These are phyloP conservation scores for Termitomyces sp. DNA, from an alignment of 768 basidiomycete genomes.

Conservation along the genomic window DNA sequence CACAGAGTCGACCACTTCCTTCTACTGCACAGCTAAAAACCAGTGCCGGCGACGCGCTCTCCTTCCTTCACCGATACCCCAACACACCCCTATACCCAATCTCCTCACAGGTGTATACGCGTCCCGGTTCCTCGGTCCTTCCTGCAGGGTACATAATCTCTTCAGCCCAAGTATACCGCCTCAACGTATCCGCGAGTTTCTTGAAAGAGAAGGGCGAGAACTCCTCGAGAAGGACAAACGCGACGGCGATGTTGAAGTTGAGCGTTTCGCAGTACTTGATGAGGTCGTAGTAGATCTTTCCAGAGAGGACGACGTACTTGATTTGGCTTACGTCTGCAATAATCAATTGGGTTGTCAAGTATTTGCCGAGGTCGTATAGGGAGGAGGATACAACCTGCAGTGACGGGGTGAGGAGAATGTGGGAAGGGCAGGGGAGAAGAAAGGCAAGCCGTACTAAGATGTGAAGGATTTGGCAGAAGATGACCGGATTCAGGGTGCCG, in stretches of 20 bases:
- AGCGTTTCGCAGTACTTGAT: constrained; percentile 59
- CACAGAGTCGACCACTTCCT: too few species aligned
- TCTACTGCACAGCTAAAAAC: too few species aligned
- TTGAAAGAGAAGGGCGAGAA: constrained; percentile 84
- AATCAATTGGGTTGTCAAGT: constrained; percentile 48
- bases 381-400: constrained; percentile 71
- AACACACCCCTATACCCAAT: constrained; percentile 31
- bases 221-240: constrained; percentile 80
- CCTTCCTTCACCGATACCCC: constrained; percentile 61
- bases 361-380: constrained; percentile 58
- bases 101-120: constrained; percentile 60
- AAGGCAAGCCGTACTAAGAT: too few species aligned
- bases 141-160: constrained; percentile 74
- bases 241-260: constrained; percentile 47
- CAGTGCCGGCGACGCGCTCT: constrained; percentile 77
- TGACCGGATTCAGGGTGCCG: too few species aligned
- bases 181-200: constrained; percentile 42
- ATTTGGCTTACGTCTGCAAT: constrained; percentile 33
- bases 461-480: too few species aligned
- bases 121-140: too few species aligned
- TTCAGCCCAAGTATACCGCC: constrained; percentile 37
- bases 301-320: constrained; percentile 67
- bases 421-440: too few species aligned
- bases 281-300: constrained; percentile 89
- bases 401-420: too few species aligned